Conservation (phyloP, 2,329 filamentous ascomycete species). For the Sporothrix mexicana region DNA sequence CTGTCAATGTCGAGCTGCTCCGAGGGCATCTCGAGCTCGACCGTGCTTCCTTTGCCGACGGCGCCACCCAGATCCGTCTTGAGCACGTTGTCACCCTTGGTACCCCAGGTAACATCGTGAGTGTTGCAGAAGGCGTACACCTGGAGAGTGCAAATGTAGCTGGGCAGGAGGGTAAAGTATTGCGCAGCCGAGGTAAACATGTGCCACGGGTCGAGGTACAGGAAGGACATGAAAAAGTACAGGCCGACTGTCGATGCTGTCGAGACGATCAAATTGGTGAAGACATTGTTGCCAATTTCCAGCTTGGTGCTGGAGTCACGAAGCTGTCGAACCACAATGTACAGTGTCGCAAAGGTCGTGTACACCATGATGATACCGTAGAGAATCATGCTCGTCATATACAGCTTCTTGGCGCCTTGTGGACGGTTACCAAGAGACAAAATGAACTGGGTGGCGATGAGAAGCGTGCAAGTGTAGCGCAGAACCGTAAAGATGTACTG, state of each 20-base stretch:
- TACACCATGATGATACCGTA: slow-evolving; percentile 95
- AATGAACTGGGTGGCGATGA: slow-evolving; percentile 96
- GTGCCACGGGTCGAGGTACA: slow-evolving; percentile 98
- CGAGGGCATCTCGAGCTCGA: slow-evolving; percentile 95
- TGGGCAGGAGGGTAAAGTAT: slow-evolving; percentile 91
- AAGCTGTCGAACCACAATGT: slow-evolving; percentile 86
- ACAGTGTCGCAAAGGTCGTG: slow-evolving; percentile 86
- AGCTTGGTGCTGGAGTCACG: slow-evolving; percentile 51
- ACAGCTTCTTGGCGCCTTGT: slow-evolving; percentile 91
- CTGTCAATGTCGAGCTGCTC: slow-evolving; percentile 98
- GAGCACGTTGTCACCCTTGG: slow-evolving; percentile 96
- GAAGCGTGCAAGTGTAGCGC: slow-evolving; percentile 81
- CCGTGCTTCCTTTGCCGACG: slow-evolving; percentile 72
- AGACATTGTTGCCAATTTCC: slow-evolving; percentile 79
- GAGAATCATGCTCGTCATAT: slow-evolving; percentile 84
- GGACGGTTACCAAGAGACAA: slow-evolving; percentile 94
- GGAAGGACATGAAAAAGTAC: slow-evolving; percentile 94
- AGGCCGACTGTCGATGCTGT: slow-evolving; percentile 87
- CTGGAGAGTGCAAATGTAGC: slow-evolving; percentile 95
- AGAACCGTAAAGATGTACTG: slow-evolving; percentile 85
- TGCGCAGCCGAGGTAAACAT: slow-evolving; percentile 92
- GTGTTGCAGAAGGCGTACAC: slow-evolving; percentile 99
- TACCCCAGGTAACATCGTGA: slow-evolving; percentile 87
- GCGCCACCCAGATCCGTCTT: slow-evolving; percentile 91
- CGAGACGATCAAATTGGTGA: slow-evolving; percentile 92